Evolutionary conservation across 768 basidiomycete genomes (phyloP), one percentile per base, ranked within the genome.

Genomic region (Serendipita sp.): DNA sequence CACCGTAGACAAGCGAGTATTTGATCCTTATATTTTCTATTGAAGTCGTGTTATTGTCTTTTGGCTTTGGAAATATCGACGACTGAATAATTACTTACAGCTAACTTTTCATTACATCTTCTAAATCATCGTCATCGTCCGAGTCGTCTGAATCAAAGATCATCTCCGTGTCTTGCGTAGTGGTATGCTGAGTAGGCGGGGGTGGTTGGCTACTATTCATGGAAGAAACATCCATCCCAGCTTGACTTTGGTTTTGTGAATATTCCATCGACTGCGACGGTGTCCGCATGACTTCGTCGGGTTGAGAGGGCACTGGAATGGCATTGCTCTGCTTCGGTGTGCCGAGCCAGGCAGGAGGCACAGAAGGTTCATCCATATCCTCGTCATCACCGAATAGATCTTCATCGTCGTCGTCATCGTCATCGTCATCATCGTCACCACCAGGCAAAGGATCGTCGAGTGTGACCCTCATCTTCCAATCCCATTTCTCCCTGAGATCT

Each of bases 401-500:
- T n/a, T 38, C 61, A 2, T 62, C 42, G 9, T 50, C 45, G 28
- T 43, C 65, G 24, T 28, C 60, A 1, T 48, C 30, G 33, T 51
- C 63, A 20, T 33, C 50, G 17, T 38, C 31, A 3, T 30, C 7
- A 41, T 61, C 64, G 33, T 62, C 60, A n/a, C 88, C 88, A 66
- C 88, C 86, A 2, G 85, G 86, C 70, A 89, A 87, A 65, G 86
- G 87, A 14, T 82, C 81, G 68, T 85, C 83, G 13, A 89, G 87
- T 64, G 81, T 82, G 22, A 90, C 85, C n/a, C 89, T 77, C 66
- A 82, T 81, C 70, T 83, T 84, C 85, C 88, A 89, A 51, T 90
- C 87, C 70, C 84, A 90, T 71, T 82, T 85, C 62, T 91, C 89
- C 63, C 79, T 74, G 5, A 91, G 74, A 80, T 91, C 84, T 42